Base-by-base conservation (phyloP, 257 asterid species). In the Scutellaria galericulata region DNA sequence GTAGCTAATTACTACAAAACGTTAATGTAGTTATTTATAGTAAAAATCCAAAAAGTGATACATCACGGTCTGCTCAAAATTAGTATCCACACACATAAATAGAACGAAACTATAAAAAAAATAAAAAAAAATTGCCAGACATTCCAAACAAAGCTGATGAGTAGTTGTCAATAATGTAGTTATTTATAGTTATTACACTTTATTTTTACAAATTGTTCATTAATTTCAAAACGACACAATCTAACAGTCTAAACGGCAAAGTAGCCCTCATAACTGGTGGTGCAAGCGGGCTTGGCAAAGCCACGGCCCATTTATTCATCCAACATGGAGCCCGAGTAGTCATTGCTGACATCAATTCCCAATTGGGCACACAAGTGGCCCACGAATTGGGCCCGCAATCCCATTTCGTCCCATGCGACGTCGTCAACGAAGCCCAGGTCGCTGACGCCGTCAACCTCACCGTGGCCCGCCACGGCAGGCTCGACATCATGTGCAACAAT, bases 181-280 rank as follows among this genome's bases (percentile, higher is more conserved):
- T 64, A 11, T 64, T 61, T 61, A 31, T 31, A 1, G 37, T 31
- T 41, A 40, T 66, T 48, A n/a, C n/a, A n/a, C 27, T 24, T 24
- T 24, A 24, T 24, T 0, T 24, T 3, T 3, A n/a, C 57, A 7
- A 47, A 47, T 24, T 65, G 11, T 10, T 45, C 15, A 37, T 31
- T 60, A 8, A 40, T 40, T 40, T 15, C 5, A 14, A 15, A 55
- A 18, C 9, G 31, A 20, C 7, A 42, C 20, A n/a, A 45, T 47
- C 9, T n/a, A 18, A 45, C 74, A 85, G 88, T 66, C 76, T 87
- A 3, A 76, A 74, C 45, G 86, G 83, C 75, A 88, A 82, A 50
- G 89, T 88, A 53, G 90, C 89, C 52, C 66, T 85, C 0, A 77
- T 85, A 55, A 87, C 93, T 0, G 93, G 89, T 13, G 93, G 82